phyloP scores from a whole-genome alignment of 495 filamentous ascomycete genomes.

The Aspergillus panamensis region DNA sequence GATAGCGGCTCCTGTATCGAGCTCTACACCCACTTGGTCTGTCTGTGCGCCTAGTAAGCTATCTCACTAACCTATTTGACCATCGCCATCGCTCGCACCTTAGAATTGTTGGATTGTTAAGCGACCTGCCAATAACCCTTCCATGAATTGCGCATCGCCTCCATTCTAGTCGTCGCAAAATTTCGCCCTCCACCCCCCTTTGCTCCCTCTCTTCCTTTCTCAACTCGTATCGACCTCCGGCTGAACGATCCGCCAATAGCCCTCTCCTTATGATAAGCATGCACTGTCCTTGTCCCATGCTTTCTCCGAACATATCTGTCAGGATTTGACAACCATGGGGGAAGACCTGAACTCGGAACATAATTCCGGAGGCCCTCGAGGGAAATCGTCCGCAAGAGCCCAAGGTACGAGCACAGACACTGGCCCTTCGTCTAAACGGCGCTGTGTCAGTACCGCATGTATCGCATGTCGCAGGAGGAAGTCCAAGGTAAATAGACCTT shows the following conservation, averaged over 20 bases:
- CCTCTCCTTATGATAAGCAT: slow-evolving; percentile 23
- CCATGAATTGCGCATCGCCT: slow-evolving; percentile 11
- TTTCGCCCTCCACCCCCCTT: neutral
- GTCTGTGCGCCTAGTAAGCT: neutral
- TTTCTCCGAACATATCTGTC: slow-evolving; percentile 28
- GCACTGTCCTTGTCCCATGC: slow-evolving; percentile 16
- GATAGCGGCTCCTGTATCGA: neutral
- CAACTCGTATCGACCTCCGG: neutral
- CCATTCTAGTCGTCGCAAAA: neutral
- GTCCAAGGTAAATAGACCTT: slow-evolving; percentile 58
- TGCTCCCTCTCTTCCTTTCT: slow-evolving; percentile 3
- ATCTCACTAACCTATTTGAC: slow-evolving; percentile 11
- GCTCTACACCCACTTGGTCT: neutral
- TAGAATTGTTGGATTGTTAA: slow-evolving; percentile 8
- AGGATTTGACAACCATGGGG: slow-evolving; percentile 31
- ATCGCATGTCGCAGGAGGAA: slow-evolving; percentile 88
- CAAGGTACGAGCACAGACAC: slow-evolving; percentile 34
- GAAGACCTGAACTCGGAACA: slow-evolving; percentile 17
- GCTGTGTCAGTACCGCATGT: slow-evolving; percentile 91
- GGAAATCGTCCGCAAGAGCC: slow-evolving; percentile 18
- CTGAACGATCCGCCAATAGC: slow-evolving; percentile 5
- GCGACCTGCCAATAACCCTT: neutral
- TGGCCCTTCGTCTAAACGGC: slow-evolving; percentile 57
- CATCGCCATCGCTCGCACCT: slow-evolving; percentile 7
- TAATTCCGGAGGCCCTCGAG: slow-evolving; percentile 16